Percentiles rank a stretch among this genome's conserved stretches.
These are phyloP conservation scores for Gracilaria domingensis DNA, from an alignment of 23 red algal genomes.

Conservation along the genomic window DNA sequence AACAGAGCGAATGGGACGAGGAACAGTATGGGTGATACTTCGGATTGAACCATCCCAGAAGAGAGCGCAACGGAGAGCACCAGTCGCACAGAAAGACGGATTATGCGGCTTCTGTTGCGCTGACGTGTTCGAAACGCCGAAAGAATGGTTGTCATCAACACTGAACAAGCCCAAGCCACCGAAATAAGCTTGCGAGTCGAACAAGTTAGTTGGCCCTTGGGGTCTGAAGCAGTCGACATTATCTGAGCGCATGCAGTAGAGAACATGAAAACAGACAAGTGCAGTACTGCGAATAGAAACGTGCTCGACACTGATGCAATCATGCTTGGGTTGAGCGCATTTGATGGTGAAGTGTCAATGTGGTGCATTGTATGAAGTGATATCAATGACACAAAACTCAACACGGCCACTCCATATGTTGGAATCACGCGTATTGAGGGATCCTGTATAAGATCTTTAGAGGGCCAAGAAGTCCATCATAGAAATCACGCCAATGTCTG, in stretches of 20 bases:
- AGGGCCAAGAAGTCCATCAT: not conserved
- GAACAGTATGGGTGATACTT: not conserved
- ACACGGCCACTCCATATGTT: not conserved
- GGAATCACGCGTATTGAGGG: not conserved
- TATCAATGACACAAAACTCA: slow-evolving; percentile 17
- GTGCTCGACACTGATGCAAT: slow-evolving; percentile 8
- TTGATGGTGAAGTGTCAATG: not conserved
- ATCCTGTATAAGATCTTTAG: not conserved
- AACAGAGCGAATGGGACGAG: not conserved
- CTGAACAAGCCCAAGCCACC: not conserved
- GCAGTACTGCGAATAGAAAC: not conserved
- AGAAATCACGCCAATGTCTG: not conserved
- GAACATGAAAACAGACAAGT: slow-evolving; percentile 5
- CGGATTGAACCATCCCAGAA: not conserved
- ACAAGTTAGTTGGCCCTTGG: not conserved
- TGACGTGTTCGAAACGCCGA: slow-evolving; percentile 5
- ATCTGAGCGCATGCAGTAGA: slow-evolving; percentile 1
- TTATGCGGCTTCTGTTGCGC: slow-evolving; percentile 11
- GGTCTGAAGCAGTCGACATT: slow-evolving; percentile 1
- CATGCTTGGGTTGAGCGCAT: not conserved
- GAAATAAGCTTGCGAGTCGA: slow-evolving; percentile 21
- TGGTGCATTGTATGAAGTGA: not conserved
- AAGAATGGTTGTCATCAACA: slow-evolving; percentile 10
- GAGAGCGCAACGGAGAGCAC: not conserved
- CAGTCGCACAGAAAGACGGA: slow-evolving; percentile 16